Percentiles rank a stretch among this genome's conserved stretches.
Conservation (phyloP, 1,284 basidiomycete species). For the Mycosarcoma mackinlayi region DNA sequence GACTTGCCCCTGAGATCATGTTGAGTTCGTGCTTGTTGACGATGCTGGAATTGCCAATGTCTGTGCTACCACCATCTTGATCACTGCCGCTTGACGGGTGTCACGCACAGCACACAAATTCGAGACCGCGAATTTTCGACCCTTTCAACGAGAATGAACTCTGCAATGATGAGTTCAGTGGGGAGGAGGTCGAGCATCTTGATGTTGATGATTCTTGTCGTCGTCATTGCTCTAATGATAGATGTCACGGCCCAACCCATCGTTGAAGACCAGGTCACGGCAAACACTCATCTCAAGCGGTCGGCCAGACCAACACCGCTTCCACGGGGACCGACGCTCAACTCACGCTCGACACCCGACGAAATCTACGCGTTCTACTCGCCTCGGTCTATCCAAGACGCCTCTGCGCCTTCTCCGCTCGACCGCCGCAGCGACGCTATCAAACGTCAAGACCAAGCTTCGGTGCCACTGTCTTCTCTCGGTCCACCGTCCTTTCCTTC, state of each 20-base stretch:
- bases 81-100: too few species aligned
- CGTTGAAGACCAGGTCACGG: background rate
- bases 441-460: constrained; percentile 42
- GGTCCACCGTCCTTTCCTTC: constrained; percentile 53
- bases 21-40: too few species aligned
- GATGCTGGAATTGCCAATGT: background rate
- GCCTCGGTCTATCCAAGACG: constrained; percentile 10
- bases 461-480: constrained; percentile 44
- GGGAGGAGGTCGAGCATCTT: background rate
- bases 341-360: constrained; percentile 38
- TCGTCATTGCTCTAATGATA: background rate
- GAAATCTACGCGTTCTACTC: constrained; percentile 50
- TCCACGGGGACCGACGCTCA: constrained; percentile 21
- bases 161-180: background rate
- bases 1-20: background rate
- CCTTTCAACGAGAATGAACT: background rate
- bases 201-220: background rate
- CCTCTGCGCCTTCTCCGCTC: background rate
- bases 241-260: constrained; percentile 11
- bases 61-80: constrained; percentile 2
- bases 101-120: too few species aligned
- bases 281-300: constrained; percentile 3
- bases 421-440: background rate
- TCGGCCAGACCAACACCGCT: constrained; percentile 29
- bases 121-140: too few species aligned